Percentiles rank a stretch among this genome's conserved stretches.
Conservation (phyloP, 1,284 basidiomycete species). For the Ustilago cynodontis region DNA sequence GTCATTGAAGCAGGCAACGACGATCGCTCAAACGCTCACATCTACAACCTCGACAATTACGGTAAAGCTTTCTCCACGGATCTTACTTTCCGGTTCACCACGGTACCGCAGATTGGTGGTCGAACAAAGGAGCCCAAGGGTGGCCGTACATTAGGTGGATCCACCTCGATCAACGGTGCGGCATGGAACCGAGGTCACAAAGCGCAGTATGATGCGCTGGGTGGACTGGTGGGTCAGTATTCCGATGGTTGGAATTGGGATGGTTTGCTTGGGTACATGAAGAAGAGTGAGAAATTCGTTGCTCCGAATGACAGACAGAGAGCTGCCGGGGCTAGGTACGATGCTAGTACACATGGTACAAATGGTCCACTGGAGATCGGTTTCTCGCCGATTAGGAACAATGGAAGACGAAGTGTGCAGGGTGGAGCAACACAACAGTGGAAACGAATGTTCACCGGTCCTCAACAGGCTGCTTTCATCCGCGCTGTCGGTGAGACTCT, state of each 20-base stretch:
- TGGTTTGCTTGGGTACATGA: constrained; percentile 74
- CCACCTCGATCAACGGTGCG: constrained; percentile 76
- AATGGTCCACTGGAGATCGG: constrained; percentile 75
- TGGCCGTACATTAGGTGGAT: constrained; percentile 76
- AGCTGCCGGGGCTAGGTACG: constrained; percentile 73
- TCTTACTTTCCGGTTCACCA: constrained; percentile 74
- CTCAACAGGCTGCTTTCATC: constrained; percentile 74
- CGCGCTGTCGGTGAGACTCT: constrained; percentile 73
- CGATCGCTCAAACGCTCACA: constrained; percentile 33
- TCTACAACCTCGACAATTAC: constrained; percentile 70
- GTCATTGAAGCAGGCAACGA: constrained; percentile 68
- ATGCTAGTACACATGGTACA: constrained; percentile 73
- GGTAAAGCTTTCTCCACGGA: constrained; percentile 73
- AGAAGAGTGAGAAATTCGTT: constrained; percentile 76
- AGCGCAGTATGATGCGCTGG: constrained; percentile 76
- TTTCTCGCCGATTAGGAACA: constrained; percentile 68
- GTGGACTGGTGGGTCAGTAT: constrained; percentile 72
- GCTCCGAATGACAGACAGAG: constrained; percentile 74
- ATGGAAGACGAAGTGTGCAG: not conserved
- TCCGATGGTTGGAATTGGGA: constrained; percentile 75
- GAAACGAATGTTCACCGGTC: constrained; percentile 74
- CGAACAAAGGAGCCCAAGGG: constrained; percentile 72
- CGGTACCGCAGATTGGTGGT: constrained; percentile 70
- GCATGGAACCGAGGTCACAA: constrained; percentile 75
- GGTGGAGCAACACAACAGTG: constrained; percentile 46